Evolutionary conservation across 805 yeast species (phyloP).

Genomic region (Cyberlindnera xylosilytica): DNA sequence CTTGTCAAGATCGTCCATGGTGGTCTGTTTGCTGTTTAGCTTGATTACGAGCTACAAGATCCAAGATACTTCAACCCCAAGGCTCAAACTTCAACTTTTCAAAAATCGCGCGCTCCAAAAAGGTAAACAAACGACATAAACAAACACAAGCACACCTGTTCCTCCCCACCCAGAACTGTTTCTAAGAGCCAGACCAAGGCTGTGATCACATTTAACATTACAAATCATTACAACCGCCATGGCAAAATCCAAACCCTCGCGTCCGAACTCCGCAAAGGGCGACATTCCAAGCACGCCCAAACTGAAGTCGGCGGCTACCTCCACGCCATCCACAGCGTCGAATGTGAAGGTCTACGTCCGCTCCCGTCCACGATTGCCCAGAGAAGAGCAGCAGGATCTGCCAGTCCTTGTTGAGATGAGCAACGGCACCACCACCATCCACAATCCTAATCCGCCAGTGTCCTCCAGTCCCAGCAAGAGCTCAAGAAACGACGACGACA

Average conservation of each 20-base stretch:
- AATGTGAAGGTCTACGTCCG: conserved; percentile 50
- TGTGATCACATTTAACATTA: too few relatives aligned
- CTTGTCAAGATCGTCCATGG: background rate
- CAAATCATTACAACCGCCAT: background rate
- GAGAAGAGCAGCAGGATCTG: conserved; percentile 18
- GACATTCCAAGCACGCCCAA: background rate
- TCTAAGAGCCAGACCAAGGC: too few relatives aligned
- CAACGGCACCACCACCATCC: conserved; percentile 13
- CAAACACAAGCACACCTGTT: too few relatives aligned
- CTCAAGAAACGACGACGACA: conserved; percentile 18
- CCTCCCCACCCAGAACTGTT: too few relatives aligned
- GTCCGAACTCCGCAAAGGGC: background rate
- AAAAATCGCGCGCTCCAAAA: conserved; percentile 1
- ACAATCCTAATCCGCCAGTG: conserved; percentile 10
- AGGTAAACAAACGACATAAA: background rate
- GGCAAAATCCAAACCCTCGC: background rate
- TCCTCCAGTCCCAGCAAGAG: conserved; percentile 15
- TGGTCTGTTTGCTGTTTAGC: too few relatives aligned
- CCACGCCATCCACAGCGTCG: conserved; percentile 3
- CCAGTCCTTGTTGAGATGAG: conserved; percentile 22
- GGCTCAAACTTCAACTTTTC: background rate
- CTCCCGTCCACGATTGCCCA: conserved; percentile 41
- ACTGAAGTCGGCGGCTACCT: background rate
- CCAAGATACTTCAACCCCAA: too few relatives aligned
- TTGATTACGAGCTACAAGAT: too few relatives aligned